Evolutionary conservation across 164 flowering plant genomes (phyloP).

Genomic region (Nelumbo lutea): DNA sequence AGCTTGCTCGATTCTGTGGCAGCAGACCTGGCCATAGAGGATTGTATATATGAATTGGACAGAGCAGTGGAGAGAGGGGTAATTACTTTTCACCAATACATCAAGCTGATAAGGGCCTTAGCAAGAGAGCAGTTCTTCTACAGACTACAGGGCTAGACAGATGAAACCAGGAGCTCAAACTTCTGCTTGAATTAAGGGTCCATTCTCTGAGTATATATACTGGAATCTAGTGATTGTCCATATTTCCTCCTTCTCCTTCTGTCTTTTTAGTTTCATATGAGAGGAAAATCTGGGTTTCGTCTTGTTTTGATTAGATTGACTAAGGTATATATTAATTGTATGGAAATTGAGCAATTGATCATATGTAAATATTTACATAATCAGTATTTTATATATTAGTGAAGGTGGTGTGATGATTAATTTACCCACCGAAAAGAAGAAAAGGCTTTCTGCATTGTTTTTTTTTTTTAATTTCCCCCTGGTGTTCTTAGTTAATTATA

Average conservation of each 20-base stretch:
- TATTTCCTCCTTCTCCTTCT: too few relatives aligned
- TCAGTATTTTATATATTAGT: background rate
- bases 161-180: conserved; percentile 8
- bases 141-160: conserved; percentile 15
- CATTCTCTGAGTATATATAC: background rate
- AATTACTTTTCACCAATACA: conserved; percentile 27
- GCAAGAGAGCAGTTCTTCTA: conserved; percentile 24
- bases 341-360: background rate
- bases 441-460: background rate
- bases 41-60: conserved; percentile 47
- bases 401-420: too few relatives aligned
- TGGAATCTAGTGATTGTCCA: too few relatives aligned
- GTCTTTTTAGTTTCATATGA: background rate
- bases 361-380: background rate
- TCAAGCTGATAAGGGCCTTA: conserved; percentile 34
- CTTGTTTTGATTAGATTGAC: background rate
- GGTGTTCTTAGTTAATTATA: background rate
- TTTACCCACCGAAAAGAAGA: background rate
- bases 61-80: conserved; percentile 35
- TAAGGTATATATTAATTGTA: background rate
- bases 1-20: conserved; percentile 26
- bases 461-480: background rate
- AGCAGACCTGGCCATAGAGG: conserved; percentile 45
- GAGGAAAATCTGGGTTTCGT: conserved; percentile 1
- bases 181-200: background rate